These are phyloP conservation scores for Podospora fimiseda DNA, from an alignment of 495 filamentous ascomycete genomes.

Conservation along the genomic window DNA sequence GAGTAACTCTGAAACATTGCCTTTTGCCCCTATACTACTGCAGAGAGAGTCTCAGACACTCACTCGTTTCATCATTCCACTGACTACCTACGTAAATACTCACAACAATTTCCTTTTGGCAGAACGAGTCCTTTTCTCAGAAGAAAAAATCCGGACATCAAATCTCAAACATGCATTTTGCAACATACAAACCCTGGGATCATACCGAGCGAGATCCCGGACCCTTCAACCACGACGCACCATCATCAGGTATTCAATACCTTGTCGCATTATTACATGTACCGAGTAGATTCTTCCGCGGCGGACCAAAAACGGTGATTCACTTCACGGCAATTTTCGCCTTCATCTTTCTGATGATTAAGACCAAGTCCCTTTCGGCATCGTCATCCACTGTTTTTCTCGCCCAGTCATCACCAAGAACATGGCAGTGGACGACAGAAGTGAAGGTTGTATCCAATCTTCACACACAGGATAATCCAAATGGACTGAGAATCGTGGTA, in stretches of 20 bases:
- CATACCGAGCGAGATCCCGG: neutral
- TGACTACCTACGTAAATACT: neutral
- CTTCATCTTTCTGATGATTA: slow-evolving; percentile 17
- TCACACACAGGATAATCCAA: neutral
- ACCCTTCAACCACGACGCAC: neutral
- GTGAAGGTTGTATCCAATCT: neutral
- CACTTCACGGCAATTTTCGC: slow-evolving; percentile 16
- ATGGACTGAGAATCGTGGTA: slow-evolving; percentile 17
- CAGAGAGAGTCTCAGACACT: too few species aligned
- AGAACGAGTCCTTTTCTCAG: too few species aligned
- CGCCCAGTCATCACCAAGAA: neutral
- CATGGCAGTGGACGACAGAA: slow-evolving; percentile 17
- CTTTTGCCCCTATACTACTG: too few species aligned
- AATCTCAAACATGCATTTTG: neutral
- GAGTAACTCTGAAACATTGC: too few species aligned
- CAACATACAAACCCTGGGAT: neutral
- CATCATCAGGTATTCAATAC: neutral
- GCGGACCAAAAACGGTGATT: slow-evolving; percentile 19
- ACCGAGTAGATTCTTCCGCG: slow-evolving; percentile 16
- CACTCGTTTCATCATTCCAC: neutral
- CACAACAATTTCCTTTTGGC: too few species aligned
- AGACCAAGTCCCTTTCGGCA: neutral
- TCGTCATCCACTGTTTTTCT: neutral
- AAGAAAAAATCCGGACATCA: too few species aligned
- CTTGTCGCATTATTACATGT: neutral